A percentile compares a stretch with the other conserved stretches of the same genome.
Evolutionary conservation across 495 filamentous ascomycete genomes (phyloP).

Genomic region (Aspergillus nidulans): DNA sequence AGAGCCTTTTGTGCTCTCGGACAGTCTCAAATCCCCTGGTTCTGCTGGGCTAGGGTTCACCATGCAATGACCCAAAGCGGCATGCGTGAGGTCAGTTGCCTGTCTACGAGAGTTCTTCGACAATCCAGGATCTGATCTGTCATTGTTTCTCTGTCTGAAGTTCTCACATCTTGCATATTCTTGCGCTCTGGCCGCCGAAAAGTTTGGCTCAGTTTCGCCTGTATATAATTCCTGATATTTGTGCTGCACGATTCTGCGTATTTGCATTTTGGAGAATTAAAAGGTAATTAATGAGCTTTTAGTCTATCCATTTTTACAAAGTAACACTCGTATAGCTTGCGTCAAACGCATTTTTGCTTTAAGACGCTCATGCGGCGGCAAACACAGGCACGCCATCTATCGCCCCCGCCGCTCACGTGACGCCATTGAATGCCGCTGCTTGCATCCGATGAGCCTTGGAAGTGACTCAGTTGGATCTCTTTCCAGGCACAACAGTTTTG

Average conservation of each 20-base stretch:
- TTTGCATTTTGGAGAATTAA: conserved; percentile 10
- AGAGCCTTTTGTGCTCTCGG: background rate
- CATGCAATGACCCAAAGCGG: background rate
- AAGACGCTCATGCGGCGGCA: background rate
- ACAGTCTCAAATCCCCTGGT: background rate
- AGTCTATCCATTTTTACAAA: too few relatives aligned
- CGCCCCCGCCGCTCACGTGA: conserved; percentile 6
- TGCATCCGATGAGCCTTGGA: conserved; percentile 1
- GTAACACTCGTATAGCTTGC: too few relatives aligned
- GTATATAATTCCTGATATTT: conserved; percentile 1
- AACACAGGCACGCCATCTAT: background rate
- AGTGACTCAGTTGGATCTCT: background rate
- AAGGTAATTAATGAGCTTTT: background rate
- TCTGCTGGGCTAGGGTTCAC: background rate
- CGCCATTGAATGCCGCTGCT: conserved; percentile 1
- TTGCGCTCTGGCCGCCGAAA: conserved; percentile 3
- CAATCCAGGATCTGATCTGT: background rate
- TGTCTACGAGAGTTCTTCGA: background rate
- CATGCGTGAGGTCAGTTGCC: background rate
- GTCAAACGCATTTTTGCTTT: too few relatives aligned
- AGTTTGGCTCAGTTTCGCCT: conserved; percentile 7
- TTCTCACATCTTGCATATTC: conserved; percentile 1
- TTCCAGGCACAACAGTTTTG: background rate
- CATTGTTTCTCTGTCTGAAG: background rate
- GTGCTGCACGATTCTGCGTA: background rate